Evolutionary conservation across 805 yeast species (phyloP), one percentile per base, ranked within the genome.

Genomic region (Myxozyma udenii): DNA sequence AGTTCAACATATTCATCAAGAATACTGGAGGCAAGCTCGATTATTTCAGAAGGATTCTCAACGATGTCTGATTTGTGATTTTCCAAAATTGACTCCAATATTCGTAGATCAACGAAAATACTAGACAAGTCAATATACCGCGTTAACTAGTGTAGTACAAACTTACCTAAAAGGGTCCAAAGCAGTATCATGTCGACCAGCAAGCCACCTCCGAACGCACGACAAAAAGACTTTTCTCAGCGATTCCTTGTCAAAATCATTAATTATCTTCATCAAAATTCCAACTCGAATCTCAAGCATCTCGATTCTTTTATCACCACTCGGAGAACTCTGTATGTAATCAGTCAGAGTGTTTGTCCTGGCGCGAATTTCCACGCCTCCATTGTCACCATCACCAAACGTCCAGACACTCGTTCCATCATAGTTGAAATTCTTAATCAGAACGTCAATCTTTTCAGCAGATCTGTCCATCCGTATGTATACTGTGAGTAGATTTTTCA

Each of bases 191-290:
- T 44, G 23, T 22, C 53, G 35, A 4, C 54, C 48, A 21, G 44
- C 62, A 35, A 85, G 72, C 90, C 95, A 87, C 58, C 82, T 71
- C 50, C 75, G 74, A 55, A 91, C 68, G 0, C 82, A 67, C 0
- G 54, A 56, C 2, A 80, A 66, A 59, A 88, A 65, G 2, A 85
- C 1, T 75, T 66, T 28, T 61, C 68, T 51, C 71, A 78, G 14
- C 23, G 51, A 18, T 3, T 36, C 21, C 0, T 55, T 45, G 50
- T 79, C 83, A 32, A 83, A 64, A 44, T 67, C 66, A 16, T 71
- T 68, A 41, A 83, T 70, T 2, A 76, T 28, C 22, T 41, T 41
- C 30, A 56, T 3, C 7, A 55, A 22, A 16, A 55, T n/a, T 3
- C 43, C 51, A 5, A 51, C 22, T 11, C 58, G 26, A 30, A 36